phyloP scores from a whole-genome alignment of 495 filamentous ascomycete species.

The Tuber brumale region DNA sequence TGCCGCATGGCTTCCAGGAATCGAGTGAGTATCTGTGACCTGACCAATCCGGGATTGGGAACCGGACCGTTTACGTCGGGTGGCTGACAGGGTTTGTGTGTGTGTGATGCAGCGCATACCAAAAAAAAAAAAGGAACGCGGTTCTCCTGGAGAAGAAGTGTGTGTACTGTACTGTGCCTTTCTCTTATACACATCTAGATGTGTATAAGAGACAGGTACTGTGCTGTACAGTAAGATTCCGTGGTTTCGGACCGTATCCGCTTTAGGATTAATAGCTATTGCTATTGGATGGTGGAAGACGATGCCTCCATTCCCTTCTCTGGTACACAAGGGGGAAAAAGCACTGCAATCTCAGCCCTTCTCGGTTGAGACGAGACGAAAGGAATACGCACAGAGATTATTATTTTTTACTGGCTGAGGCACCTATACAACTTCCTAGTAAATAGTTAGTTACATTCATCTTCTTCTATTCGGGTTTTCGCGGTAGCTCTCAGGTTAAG shows the following conservation, averaged over 20 bases:
- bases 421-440: too few species aligned
- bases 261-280: neutral
- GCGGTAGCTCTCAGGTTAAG: neutral
- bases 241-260: neutral
- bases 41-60: neutral
- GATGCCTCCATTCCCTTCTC: neutral
- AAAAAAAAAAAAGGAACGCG: neutral
- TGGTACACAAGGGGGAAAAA: too few species aligned
- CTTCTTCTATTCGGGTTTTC: neutral
- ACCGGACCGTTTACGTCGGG: neutral
- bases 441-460: too few species aligned
- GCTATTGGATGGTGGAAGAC: neutral
- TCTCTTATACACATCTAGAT: too few species aligned
- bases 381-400: too few species aligned
- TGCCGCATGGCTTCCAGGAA: neutral
- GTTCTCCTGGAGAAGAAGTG: neutral
- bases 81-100: neutral
- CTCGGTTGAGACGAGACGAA: too few species aligned
- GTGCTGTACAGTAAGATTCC: too few species aligned
- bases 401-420: too few species aligned
- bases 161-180: too few species aligned
- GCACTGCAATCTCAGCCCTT: too few species aligned
- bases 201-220: too few species aligned
- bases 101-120: neutral
- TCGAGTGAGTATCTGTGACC: neutral